A percentile compares a stretch with the other conserved stretches of the same genome.
Conservation (phyloP, 2,329 filamentous ascomycete species). For the Aphanocladium album region DNA sequence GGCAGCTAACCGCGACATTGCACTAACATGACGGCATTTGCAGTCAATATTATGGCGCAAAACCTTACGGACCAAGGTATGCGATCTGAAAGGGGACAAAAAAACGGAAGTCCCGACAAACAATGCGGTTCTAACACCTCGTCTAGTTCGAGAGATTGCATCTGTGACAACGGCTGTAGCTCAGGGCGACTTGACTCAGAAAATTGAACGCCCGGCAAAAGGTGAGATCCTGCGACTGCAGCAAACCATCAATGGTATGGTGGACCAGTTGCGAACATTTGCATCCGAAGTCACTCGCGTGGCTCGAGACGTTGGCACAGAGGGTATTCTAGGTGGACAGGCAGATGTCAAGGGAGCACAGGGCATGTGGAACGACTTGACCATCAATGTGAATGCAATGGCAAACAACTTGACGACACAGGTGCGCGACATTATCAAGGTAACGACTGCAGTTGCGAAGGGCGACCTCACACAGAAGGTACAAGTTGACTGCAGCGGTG, state of each 20-base stretch:
- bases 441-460: constrained; percentile 67
- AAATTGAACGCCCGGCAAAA: constrained; percentile 74
- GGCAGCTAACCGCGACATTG: background rate
- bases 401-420: constrained; percentile 84
- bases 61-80: constrained; percentile 71
- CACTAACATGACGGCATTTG: background rate
- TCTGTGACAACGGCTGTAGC: constrained; percentile 80
- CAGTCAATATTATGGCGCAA: constrained; percentile 75
- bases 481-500: constrained; percentile 71
- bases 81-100: constrained; percentile 12
- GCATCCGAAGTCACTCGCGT: constrained; percentile 80
- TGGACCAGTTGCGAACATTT: constrained; percentile 78
- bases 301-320: constrained; percentile 77
- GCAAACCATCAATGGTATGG: constrained; percentile 86
- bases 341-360: constrained; percentile 78
- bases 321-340: constrained; percentile 77
- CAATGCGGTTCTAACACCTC: background rate
- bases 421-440: constrained; percentile 89
- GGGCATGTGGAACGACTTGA: constrained; percentile 84
- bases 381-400: constrained; percentile 83
- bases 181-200: constrained; percentile 76
- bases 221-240: constrained; percentile 80
- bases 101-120: background rate
- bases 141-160: constrained; percentile 73
- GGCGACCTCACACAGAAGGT: constrained; percentile 82